These are phyloP conservation scores for Metschnikowia lunata DNA, from an alignment of 805 yeast species.

Conservation along the genomic window DNA sequence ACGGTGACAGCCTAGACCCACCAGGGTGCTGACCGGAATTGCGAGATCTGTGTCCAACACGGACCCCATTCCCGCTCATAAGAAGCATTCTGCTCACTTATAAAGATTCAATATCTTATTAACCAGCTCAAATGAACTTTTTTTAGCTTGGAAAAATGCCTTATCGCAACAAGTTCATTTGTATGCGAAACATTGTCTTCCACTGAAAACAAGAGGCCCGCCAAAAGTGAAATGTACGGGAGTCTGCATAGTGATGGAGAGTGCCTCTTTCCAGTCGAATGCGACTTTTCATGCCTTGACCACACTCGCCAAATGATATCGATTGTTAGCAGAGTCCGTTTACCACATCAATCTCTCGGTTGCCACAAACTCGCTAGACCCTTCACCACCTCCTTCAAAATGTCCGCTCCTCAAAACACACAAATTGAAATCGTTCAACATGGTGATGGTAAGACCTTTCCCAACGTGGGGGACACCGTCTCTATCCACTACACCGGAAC, in stretches of 20 bases:
- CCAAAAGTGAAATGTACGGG: background rate
- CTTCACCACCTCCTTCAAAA: slow-evolving; percentile 11
- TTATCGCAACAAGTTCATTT: too few relatives aligned
- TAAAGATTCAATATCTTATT: too few relatives aligned
- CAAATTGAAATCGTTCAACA: slow-evolving; percentile 41
- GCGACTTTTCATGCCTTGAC: slow-evolving; percentile 2
- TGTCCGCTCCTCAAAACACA: slow-evolving; percentile 40
- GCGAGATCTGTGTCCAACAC: too few relatives aligned
- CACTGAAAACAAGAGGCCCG: too few relatives aligned
- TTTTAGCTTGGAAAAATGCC: too few relatives aligned
- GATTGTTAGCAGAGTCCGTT: slow-evolving; percentile 10
- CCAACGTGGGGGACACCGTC: slow-evolving; percentile 80
- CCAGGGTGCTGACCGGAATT: too few relatives aligned
- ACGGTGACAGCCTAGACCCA: too few relatives aligned
- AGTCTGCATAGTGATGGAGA: background rate
- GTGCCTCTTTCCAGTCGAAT: background rate
- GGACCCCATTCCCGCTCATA: too few relatives aligned
- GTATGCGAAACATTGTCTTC: too few relatives aligned
- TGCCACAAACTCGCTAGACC: slow-evolving; percentile 7
- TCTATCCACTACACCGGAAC: slow-evolving; percentile 96
- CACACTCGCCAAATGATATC: slow-evolving; percentile 8
- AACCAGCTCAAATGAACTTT: too few relatives aligned
- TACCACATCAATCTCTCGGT: slow-evolving; percentile 8
- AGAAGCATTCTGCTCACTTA: too few relatives aligned
- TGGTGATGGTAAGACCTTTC: slow-evolving; percentile 87